phyloP scores from a whole-genome alignment of 495 filamentous ascomycete species.

The Delitschia confertaspora region DNA sequence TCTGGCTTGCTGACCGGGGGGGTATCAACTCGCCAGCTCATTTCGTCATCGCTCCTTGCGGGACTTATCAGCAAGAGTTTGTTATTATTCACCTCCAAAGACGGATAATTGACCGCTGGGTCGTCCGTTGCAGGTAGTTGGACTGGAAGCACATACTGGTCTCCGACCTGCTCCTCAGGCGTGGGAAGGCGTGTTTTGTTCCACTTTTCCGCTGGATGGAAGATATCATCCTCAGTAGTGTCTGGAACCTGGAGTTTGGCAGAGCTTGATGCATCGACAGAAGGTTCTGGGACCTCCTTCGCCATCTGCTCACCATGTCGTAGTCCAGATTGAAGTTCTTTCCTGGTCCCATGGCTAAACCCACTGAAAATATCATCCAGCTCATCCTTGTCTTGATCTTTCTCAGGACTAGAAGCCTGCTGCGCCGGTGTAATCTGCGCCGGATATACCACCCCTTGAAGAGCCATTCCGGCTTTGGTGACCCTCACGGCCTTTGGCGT shows the following conservation, averaged over 20 bases:
- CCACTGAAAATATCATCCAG: slow-evolving; percentile 39
- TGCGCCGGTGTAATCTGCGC: slow-evolving; percentile 20
- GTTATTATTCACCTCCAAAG: slow-evolving; percentile 2
- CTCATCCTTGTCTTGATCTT: slow-evolving; percentile 14
- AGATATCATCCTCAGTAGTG: slow-evolving; percentile 15
- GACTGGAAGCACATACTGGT: slow-evolving; percentile 13
- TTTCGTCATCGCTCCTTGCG: slow-evolving; percentile 27
- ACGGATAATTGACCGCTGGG: slow-evolving; percentile 14
- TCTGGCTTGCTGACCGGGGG: slow-evolving; percentile 4
- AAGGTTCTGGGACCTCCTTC: slow-evolving; percentile 20
- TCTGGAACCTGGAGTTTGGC: background rate
- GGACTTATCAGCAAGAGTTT: slow-evolving; percentile 28
- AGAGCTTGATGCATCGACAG: slow-evolving; percentile 4
- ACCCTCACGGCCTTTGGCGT: slow-evolving; percentile 38
- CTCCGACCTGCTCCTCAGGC: slow-evolving; percentile 26
- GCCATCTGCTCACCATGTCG: slow-evolving; percentile 45
- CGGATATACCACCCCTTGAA: slow-evolving; percentile 39
- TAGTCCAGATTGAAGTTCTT: slow-evolving; percentile 41
- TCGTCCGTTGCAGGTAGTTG: slow-evolving; percentile 7
- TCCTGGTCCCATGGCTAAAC: slow-evolving; percentile 38
- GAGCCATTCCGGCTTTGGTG: slow-evolving; percentile 41
- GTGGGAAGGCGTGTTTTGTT: slow-evolving; percentile 21
- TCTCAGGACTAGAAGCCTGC: background rate
- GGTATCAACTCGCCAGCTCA: slow-evolving; percentile 34
- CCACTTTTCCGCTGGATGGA: slow-evolving; percentile 4